A percentile compares a stretch with the other conserved stretches of the same genome.
Conservation (phyloP, 106 monocot species). For the Dioscorea alata region DNA sequence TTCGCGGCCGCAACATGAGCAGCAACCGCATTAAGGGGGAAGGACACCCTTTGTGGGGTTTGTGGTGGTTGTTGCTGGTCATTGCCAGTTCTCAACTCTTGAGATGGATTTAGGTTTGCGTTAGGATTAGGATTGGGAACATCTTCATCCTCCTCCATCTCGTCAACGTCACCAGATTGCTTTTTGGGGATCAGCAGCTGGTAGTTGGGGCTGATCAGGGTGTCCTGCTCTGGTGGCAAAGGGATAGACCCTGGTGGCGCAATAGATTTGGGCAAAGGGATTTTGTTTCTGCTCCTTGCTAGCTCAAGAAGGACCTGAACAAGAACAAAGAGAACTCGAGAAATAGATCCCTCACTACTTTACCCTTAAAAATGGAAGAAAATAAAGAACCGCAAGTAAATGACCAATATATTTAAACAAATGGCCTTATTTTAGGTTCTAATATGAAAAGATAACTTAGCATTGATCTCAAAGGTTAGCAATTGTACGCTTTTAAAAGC, state of each 20-base stretch:
- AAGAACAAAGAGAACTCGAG: not conserved
- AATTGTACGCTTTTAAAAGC: no score
- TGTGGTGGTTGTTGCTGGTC: constrained; percentile 50
- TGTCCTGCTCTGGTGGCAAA: constrained; percentile 89
- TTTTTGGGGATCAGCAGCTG: constrained; percentile 74
- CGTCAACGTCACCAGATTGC: constrained; percentile 28
- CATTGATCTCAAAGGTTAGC: no score
- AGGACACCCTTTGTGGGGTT: constrained; percentile 60
- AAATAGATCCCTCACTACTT: no score
- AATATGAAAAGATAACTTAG: no score
- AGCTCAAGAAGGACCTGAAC: constrained; percentile 83
- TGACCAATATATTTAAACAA: no score
- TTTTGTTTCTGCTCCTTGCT: constrained; percentile 81
- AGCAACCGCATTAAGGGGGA: constrained; percentile 27
- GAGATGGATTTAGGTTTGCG: constrained; percentile 9
- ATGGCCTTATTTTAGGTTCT: no score
- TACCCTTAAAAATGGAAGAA: no score
- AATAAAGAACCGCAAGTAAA: no score
- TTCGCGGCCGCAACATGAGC: constrained; percentile 11
- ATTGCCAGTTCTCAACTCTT: constrained; percentile 22
- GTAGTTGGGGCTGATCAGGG: constrained; percentile 82
- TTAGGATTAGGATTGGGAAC: constrained; percentile 26
- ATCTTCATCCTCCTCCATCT: constrained; percentile 50
- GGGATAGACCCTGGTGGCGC: constrained; percentile 73
- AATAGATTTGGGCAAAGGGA: constrained; percentile 86